Conservation (phyloP, 2,329 filamentous ascomycete genomes). For the Xylariaceae sp. region DNA sequence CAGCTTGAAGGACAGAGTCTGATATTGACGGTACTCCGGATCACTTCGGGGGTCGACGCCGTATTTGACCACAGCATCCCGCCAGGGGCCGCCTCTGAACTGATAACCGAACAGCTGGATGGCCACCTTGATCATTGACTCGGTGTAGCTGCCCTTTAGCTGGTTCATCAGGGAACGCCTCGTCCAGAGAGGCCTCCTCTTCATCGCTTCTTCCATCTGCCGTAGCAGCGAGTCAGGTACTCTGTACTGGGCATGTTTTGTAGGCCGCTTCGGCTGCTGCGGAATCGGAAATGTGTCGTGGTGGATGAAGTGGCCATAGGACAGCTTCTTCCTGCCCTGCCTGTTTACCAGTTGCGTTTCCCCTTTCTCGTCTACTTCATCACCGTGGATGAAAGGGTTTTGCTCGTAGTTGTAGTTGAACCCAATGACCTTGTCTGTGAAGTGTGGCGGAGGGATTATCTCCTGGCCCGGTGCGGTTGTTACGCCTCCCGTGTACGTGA, state of each 20-base stretch:
- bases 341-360: conserved; percentile 47
- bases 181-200: conserved; percentile 77
- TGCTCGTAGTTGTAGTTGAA: conserved; percentile 80
- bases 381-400: conserved; percentile 62
- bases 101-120: conserved; percentile 84
- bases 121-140: conserved; percentile 61
- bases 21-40: conserved; percentile 71
- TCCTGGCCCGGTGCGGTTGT: conserved; percentile 55
- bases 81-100: conserved; percentile 87
- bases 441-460: conserved; percentile 72
- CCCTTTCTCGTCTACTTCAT: conserved; percentile 49
- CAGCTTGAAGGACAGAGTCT: conserved; percentile 82
- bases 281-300: conserved; percentile 55
- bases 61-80: conserved; percentile 77
- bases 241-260: conserved; percentile 44
- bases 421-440: conserved; percentile 65
- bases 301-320: conserved; percentile 51
- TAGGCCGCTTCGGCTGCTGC: conserved; percentile 52
- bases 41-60: conserved; percentile 79
- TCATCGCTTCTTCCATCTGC: conserved; percentile 57
- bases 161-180: conserved; percentile 72
- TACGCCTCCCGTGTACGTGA: conserved; percentile 57
- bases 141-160: conserved; percentile 45
- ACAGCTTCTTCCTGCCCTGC: conserved; percentile 47
- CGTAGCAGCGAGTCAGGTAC: conserved; percentile 57